phyloP scores from a whole-genome alignment of 371 early-diverging fungal genomes.

The Haplosporangium sp. region DNA sequence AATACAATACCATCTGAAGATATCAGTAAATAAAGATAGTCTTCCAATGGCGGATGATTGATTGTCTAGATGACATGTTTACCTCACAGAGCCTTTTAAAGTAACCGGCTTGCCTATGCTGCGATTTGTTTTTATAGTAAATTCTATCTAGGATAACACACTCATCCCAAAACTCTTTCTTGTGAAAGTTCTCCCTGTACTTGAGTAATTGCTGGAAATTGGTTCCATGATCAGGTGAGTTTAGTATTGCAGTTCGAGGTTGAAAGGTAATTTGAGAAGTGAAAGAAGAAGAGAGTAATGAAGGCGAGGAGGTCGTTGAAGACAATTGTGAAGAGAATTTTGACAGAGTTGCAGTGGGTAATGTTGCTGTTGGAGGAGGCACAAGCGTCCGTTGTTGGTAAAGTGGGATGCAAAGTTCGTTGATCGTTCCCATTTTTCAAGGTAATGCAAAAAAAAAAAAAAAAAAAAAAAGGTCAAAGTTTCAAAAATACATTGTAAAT shows the following conservation, averaged over 20 bases:
- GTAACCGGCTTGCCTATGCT: constrained; percentile 56
- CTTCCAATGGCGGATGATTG: too few relatives aligned
- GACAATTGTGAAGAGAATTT: background rate
- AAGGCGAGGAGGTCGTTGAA: constrained; percentile 4
- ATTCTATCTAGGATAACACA: constrained; percentile 52
- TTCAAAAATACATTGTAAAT: background rate
- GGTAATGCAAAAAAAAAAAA: too few relatives aligned
- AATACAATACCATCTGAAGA: too few relatives aligned
- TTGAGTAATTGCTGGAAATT: constrained; percentile 36
- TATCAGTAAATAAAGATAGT: background rate
- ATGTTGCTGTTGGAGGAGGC: constrained; percentile 18
- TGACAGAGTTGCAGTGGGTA: constrained; percentile 4
- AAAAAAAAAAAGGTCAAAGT: constrained; percentile 1
- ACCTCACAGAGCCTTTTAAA: constrained; percentile 59
- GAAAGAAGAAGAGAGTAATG: background rate
- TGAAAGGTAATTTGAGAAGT: constrained; percentile 21
- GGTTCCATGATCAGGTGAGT: constrained; percentile 20
- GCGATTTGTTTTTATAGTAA: constrained; percentile 63
- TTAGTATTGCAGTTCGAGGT: constrained; percentile 19
- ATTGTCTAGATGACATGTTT: background rate
- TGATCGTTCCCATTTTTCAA: constrained; percentile 2
- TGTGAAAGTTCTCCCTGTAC: constrained; percentile 48
- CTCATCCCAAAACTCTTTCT: constrained; percentile 58
- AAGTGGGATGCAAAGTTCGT: constrained; percentile 16
- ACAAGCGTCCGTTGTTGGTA: constrained; percentile 21